A percentile compares a stretch with the other conserved stretches of the same genome.
These are phyloP conservation scores for Acer yangbiense DNA, from an alignment of 345 rosid species.

Conservation along the genomic window DNA sequence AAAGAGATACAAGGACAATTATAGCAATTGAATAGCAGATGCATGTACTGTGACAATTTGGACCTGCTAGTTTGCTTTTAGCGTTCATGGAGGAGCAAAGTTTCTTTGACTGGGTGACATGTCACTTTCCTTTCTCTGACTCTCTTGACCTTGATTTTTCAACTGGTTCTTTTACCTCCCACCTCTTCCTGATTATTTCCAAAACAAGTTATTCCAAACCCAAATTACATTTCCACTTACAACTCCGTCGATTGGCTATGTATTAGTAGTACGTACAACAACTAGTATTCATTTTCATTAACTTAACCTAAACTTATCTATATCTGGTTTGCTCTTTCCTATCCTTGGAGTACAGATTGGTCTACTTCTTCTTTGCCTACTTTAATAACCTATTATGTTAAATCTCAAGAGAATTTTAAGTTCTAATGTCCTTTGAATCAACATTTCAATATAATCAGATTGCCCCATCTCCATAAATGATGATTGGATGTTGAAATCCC, in stretches of 20 bases:
- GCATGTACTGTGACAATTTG: slow-evolving; percentile 15
- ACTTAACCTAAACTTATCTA: background rate
- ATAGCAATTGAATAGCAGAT: slow-evolving; percentile 7
- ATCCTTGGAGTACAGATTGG: too few relatives aligned
- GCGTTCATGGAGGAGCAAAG: slow-evolving; percentile 18
- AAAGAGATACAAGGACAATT: slow-evolving; percentile 18
- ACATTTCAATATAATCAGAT: too few relatives aligned
- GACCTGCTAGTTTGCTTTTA: slow-evolving; percentile 21
- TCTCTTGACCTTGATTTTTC: slow-evolving; percentile 5
- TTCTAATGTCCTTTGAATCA: too few relatives aligned
- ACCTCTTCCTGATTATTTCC: slow-evolving; percentile 8
- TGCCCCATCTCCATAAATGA: too few relatives aligned
- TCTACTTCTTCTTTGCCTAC: background rate
- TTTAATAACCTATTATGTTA: background rate
- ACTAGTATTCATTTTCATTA: background rate
- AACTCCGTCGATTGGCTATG: background rate
- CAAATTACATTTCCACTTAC: background rate
- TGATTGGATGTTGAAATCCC: too few relatives aligned
- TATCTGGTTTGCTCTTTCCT: too few relatives aligned
- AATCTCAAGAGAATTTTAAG: too few relatives aligned
- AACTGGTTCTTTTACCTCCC: background rate
- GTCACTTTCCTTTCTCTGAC: slow-evolving; percentile 32
- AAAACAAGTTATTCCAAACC: background rate
- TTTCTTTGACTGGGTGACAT: slow-evolving; percentile 44
- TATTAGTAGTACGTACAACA: background rate